Evolutionary conservation across 805 yeast species (phyloP), one percentile per base, ranked within the genome.

Genomic region (Helenozyma baotianmanensis): DNA sequence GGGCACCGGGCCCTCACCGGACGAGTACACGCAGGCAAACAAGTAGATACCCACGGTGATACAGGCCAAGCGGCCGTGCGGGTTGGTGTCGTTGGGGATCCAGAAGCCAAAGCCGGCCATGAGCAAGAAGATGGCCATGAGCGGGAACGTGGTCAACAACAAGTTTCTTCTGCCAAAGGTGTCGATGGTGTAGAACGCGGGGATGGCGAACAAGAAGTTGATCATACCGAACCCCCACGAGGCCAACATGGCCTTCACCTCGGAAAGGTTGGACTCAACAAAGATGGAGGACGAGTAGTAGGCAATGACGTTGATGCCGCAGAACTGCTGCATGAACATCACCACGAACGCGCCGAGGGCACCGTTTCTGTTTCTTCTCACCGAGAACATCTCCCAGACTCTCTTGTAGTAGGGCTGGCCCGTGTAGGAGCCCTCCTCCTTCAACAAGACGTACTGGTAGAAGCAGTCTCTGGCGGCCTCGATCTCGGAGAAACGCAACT

Each of bases 1-100:
- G 3, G 95, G 94, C 27, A 86, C 92, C 10, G 92, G 94, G 27
- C 95, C 95, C 56, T 82, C 86, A 35, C 94, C 90, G 3, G 84
- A 76, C 0, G 94, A 82, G 60, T 86, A 86, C 35, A 82, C 80
- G 26, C 76, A 70, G 0, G 86, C 66, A 58, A 74, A 85, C 19
- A 86, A 52, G 54, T 86, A 86, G 37, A 86, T 79, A 45, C 92
- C 94, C 40, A 77, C 62, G 5, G 82, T 67, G 35, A 84, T 78
- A 33, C 81, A 70, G 3, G 79, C 96, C 38, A 81, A 58, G 48
- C 84, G 70, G 4, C 79, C 80, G 6, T 72, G 56, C 10, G 53
- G 47, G 21, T 58, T 43, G 6, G 55, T 43, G 1, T 67, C 68
- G 18, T 59, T 60, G 21, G 74, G 70, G 39, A 83, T 80, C 72